Evolutionary conservation across 1,284 basidiomycete genomes (phyloP), one percentile per base, ranked within the genome.

Genomic region (Mycena citricolor): DNA sequence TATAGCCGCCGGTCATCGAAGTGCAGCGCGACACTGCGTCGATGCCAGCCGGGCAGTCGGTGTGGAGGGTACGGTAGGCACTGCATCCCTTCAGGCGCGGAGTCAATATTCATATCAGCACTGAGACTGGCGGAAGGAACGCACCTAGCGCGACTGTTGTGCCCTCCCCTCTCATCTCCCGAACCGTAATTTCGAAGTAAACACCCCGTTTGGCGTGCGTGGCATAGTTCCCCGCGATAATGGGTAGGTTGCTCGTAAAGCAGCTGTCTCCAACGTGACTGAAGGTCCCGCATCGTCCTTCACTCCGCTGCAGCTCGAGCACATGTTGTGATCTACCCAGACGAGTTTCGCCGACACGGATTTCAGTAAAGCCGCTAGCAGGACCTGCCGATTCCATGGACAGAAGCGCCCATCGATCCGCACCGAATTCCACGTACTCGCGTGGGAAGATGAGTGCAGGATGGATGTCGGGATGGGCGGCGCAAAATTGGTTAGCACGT

Each of bases 1-100:
- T 83, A 86, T 57, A 83, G 84, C 54, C 80, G 74, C 56, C 81
- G 66, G 61, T 86, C 83, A 56, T 86, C 83, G 24, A 86, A 70
- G 54, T 86, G 83, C 19, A 84, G 66, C 0, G 72, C 83, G 1
- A 76, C 77, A 47, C 81, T 83, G 22, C 75, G 66, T 30, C 83
- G 66, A 55, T 86, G 81, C 83, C 83, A 86, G 0, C 83, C 83
- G n/a, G 83, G 83, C 29, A 83, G 68, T 17, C 83, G 73, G 65
- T 74, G 82, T 1, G 64, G 60, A 4, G 83, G 83, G 52, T 84
- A 84, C 4, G 83, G 83, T 12, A 68, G 67, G 54, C 80, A 83
- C n/a, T 79, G 67, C 6, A 76, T 81, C 5, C 83, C 83, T 85
- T 44, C 12, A 39, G 20, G 12, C 34, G n/a, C n/a, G 26, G 23